Percentiles rank a stretch among this genome's conserved stretches.
Conservation (phyloP, 1,284 basidiomycete species). For the Gomphus bonarii region DNA sequence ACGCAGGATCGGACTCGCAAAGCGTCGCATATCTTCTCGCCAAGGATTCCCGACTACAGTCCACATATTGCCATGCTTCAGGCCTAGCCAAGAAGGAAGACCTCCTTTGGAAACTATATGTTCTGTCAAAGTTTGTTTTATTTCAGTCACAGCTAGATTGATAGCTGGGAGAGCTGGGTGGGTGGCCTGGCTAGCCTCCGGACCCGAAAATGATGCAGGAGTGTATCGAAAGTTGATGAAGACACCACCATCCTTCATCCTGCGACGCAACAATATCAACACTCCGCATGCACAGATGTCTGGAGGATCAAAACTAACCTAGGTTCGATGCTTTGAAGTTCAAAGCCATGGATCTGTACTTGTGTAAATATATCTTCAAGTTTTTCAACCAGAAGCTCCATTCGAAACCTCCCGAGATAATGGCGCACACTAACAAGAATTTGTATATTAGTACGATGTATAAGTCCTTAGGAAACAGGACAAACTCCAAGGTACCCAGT, state of each 20-base stretch:
- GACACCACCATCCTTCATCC: conserved; percentile 76
- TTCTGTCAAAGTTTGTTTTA: conserved; percentile 38
- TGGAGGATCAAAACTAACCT: conserved; percentile 10
- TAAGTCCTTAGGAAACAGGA: conserved; percentile 5
- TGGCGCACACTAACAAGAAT: conserved; percentile 39
- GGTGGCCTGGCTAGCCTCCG: not conserved
- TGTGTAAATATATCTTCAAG: conserved; percentile 39
- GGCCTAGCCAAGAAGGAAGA: conserved; percentile 53
- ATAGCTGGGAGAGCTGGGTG: conserved; percentile 16
- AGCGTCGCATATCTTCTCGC: conserved; percentile 84
- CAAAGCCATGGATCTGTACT: conserved; percentile 45
- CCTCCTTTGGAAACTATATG: conserved; percentile 38
- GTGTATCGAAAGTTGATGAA: conserved; percentile 74
- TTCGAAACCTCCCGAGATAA: conserved; percentile 45
- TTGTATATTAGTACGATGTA: conserved; percentile 8
- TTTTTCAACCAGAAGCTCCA: conserved; percentile 40
- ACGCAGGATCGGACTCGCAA: conserved; percentile 60
- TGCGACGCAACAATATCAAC: conserved; percentile 20
- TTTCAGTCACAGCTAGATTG: conserved; percentile 33
- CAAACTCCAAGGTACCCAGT: conserved; percentile 43
- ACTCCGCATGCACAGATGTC: not conserved
- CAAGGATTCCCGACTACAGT: conserved; percentile 76
- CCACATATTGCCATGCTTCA: conserved; percentile 49
- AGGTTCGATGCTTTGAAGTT: conserved; percentile 43
- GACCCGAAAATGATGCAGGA: conserved; percentile 13